Conservation (phyloP, 192 early-diverging fungal species). For the Jimgerdemannia flammicorona region DNA sequence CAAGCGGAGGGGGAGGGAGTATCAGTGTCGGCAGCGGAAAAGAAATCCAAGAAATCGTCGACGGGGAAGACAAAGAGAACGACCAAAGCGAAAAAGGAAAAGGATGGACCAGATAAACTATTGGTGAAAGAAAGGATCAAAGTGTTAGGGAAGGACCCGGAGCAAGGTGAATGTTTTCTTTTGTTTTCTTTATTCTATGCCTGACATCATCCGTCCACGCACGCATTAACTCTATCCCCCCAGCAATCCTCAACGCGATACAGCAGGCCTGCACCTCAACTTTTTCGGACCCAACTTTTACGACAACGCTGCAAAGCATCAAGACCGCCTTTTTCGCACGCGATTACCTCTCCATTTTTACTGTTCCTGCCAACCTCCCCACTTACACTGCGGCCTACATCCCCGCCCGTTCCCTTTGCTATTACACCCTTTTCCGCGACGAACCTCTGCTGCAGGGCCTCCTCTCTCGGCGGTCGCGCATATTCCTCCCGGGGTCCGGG, state of each 20-base stretch:
- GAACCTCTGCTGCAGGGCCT: slow-evolving; percentile 47
- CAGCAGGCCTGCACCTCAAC: slow-evolving; percentile 55
- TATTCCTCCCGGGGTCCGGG: slow-evolving; percentile 77
- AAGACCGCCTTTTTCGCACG: slow-evolving; percentile 80
- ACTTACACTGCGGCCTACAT: slow-evolving; percentile 89
- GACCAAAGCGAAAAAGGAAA: not conserved
- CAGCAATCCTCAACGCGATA: slow-evolving; percentile 63
- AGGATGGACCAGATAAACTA: not conserved
- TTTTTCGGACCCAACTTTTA: slow-evolving; percentile 57
- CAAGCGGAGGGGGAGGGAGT: not conserved
- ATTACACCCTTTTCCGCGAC: slow-evolving; percentile 65
- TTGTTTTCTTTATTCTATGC: not conserved
- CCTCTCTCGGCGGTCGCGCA: slow-evolving; percentile 34
- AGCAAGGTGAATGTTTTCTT: slow-evolving; percentile 34
- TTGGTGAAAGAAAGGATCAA: slow-evolving; percentile 23
- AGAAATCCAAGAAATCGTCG: not conserved
- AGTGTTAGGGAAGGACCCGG: slow-evolving; percentile 42
- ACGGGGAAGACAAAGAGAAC: not conserved
- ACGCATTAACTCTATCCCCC: not conserved
- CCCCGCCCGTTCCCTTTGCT: slow-evolving; percentile 81
- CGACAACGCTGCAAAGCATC: slow-evolving; percentile 62
- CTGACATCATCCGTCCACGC: not conserved
- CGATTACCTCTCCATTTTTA: slow-evolving; percentile 83
- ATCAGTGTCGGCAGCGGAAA: not conserved
- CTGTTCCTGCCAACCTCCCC: slow-evolving; percentile 61